phyloP scores from a whole-genome alignment of 768 basidiomycete species.

The Naganishia randhawae region DNA sequence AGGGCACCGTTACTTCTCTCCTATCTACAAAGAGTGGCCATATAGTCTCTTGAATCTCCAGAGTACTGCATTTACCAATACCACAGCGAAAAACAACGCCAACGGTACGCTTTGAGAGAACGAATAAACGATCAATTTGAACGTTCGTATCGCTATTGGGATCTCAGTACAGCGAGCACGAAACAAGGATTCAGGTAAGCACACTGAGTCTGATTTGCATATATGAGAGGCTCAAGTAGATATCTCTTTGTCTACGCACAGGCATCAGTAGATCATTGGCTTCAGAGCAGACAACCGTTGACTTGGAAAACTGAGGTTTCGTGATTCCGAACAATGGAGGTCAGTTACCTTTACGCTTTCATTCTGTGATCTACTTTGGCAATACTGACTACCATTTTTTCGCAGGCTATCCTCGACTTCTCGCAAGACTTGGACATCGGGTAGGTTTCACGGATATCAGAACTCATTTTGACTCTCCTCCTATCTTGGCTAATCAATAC shows the following conservation, averaged over 20 bases:
- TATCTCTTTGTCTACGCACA: neutral
- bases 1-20: neutral
- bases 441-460: conserved; percentile 27
- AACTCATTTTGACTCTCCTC: neutral
- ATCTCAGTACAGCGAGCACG: neutral
- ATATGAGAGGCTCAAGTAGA: neutral
- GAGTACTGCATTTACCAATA: neutral
- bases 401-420: conserved; percentile 84
- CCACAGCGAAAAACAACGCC: neutral
- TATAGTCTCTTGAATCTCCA: neutral
- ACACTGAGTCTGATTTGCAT: neutral
- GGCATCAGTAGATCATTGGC: neutral
- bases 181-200: neutral
- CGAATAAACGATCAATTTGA: neutral
- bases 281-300: neutral
- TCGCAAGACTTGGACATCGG: conserved; percentile 86
- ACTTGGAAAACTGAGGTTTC: neutral
- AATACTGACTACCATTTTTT: neutral
- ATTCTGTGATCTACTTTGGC: neutral
- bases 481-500: neutral
- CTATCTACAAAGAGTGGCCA: neutral
- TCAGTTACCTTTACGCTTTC: neutral
- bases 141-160: neutral
- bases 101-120: neutral
- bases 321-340: conserved; percentile 15